These are phyloP conservation scores for Cladophialophora carrionii DNA, from an alignment of 2,329 filamentous ascomycete genomes.

Conservation along the genomic window DNA sequence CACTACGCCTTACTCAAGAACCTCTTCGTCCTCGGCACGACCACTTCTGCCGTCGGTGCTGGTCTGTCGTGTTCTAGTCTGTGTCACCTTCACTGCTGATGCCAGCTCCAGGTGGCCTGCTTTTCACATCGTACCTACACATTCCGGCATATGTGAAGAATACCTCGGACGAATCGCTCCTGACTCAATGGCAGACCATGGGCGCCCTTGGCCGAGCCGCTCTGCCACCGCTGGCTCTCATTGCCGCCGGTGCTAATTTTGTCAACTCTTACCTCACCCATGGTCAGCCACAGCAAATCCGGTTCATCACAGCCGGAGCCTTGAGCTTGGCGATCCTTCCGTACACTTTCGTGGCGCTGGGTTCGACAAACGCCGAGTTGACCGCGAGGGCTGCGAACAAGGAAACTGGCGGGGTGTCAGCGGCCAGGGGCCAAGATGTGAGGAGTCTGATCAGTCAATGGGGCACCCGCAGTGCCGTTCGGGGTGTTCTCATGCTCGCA, in stretches of 20 bases:
- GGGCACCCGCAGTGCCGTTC: slow-evolving; percentile 10
- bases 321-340: slow-evolving; percentile 19
- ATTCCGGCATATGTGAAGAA: slow-evolving; percentile 20
- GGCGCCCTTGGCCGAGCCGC: slow-evolving; percentile 9
- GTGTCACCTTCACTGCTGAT: neutral
- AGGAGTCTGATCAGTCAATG: slow-evolving; percentile 9
- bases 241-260: slow-evolving; percentile 18
- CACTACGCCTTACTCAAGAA: slow-evolving; percentile 10
- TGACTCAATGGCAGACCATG: slow-evolving; percentile 23
- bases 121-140: slow-evolving; percentile 16
- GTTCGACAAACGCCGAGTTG: slow-evolving; percentile 8
- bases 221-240: slow-evolving; percentile 15
- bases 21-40: slow-evolving; percentile 17
- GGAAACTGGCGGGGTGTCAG: neutral
- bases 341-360: slow-evolving; percentile 16
- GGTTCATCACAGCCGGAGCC: slow-evolving; percentile 15
- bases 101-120: slow-evolving; percentile 7
- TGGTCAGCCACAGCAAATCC: slow-evolving; percentile 20
- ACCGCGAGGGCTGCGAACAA: slow-evolving; percentile 10
- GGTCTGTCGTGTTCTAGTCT: slow-evolving; percentile 5
- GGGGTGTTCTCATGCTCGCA: slow-evolving; percentile 14
- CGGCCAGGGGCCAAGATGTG: neutral
- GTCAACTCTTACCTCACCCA: slow-evolving; percentile 22
- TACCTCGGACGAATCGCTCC: neutral
- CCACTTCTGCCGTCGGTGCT: slow-evolving; percentile 14